A percentile compares a stretch with the other conserved stretches of the same genome.
Conservation (phyloP, 306 rosid genomes). For the Rubus idaeus region DNA sequence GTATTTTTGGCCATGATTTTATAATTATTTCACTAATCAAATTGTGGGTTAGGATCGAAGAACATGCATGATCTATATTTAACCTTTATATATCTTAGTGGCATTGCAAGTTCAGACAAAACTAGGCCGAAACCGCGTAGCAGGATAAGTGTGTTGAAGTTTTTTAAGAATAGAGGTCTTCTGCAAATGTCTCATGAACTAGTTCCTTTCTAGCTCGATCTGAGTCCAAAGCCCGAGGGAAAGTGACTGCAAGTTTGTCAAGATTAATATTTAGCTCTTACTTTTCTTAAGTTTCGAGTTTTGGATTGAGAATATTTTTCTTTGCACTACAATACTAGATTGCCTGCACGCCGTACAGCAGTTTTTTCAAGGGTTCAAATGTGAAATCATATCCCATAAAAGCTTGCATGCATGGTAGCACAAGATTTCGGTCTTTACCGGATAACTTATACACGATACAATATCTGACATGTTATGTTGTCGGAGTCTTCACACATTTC, state of each 20-base stretch:
- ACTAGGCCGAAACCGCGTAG: constrained; percentile 5
- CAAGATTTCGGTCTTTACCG: neutral
- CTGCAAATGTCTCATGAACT: constrained; percentile 3
- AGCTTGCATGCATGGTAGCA: neutral
- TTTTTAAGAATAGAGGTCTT: constrained; percentile 2
- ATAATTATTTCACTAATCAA: no score
- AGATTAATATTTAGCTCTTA: constrained; percentile 15
- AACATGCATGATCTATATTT: neutral
- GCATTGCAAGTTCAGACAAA: neutral
- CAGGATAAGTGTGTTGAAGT: neutral
- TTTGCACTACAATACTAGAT: constrained; percentile 3
- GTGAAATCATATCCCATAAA: neutral
- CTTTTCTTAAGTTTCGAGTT: constrained; percentile 14
- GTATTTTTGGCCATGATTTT: neutral
- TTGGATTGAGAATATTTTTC: constrained; percentile 5
- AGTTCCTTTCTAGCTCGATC: constrained; percentile 5
- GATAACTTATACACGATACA: neutral
- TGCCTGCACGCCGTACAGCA: neutral
- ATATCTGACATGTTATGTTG: neutral
- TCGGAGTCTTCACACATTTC: neutral
- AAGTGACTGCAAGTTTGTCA: neutral
- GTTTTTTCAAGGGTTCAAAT: neutral
- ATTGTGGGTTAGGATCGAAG: neutral
- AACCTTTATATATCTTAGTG: neutral
- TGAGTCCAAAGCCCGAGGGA: constrained; percentile 1